A percentile compares a stretch with the other conserved stretches of the same genome.
phyloP scores from a whole-genome alignment of 208 protist species.

The Blastocrithidia nonstop region DNA sequence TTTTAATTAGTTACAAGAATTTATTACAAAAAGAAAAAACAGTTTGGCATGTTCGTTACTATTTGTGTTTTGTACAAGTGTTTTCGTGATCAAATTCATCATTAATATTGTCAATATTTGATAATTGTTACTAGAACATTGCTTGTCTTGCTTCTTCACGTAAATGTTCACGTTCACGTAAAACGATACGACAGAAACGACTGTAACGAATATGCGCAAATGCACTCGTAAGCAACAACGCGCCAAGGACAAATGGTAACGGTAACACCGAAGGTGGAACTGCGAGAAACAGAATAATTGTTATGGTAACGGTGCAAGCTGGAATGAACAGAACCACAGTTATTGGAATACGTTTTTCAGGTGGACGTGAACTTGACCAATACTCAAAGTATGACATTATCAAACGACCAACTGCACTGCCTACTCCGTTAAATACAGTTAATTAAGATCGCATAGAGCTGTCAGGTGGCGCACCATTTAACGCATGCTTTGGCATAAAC shows the following conservation, averaged over 20 bases:
- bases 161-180: no score
- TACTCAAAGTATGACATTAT: conserved; percentile 36
- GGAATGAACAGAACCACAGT: conserved; percentile 38
- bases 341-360: conserved; percentile 51
- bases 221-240: conserved; percentile 16
- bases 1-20: no score
- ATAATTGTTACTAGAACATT: no score
- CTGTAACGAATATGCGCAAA: conserved; percentile 30
- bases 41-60: no score
- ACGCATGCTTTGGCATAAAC: conserved; percentile 30
- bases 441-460: conserved; percentile 25
- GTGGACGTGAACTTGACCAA: conserved; percentile 14
- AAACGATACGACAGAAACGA: conserved; percentile 9
- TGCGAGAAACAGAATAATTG: conserved; percentile 34
- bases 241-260: conserved; percentile 17
- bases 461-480: conserved; percentile 8
- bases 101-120: no score
- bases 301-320: conserved; percentile 16
- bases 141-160: no score
- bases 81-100: no score
- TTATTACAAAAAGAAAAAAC: no score
- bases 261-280: conserved; percentile 14
- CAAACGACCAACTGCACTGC: conserved; percentile 35
- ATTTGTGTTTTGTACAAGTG: no score
- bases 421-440: conserved; percentile 43